phyloP scores from a whole-genome alignment of 2,329 filamentous ascomycete species.

The Myriosclerotinia scirpicola region DNA sequence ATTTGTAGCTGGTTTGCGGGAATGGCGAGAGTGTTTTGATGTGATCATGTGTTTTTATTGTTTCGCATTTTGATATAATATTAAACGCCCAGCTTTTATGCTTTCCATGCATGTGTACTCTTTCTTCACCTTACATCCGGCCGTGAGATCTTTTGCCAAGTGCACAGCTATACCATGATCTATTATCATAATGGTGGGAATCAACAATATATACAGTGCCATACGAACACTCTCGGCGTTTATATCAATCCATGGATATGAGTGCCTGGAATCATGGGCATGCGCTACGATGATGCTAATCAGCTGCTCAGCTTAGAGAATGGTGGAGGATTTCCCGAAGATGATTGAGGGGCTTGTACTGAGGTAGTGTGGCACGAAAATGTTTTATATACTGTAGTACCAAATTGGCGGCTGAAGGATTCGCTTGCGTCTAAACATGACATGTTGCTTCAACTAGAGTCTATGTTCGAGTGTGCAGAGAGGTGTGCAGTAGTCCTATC shows the following conservation, averaged over 20 bases:
- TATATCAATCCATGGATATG: not conserved
- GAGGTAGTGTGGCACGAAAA: not conserved
- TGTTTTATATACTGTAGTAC: not conserved
- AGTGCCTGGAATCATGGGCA: too few relatives aligned
- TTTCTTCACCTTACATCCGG: not conserved
- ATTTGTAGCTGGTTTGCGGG: too few relatives aligned
- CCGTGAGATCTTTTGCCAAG: not conserved
- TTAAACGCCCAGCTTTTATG: not conserved
- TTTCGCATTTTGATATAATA: not conserved
- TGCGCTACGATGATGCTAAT: not conserved
- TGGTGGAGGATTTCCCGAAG: not conserved
- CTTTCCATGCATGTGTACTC: not conserved
- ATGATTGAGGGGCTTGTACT: not conserved
- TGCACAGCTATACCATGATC: not conserved
- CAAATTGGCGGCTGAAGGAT: not conserved
- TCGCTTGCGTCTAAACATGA: not conserved
- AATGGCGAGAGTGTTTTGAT: too few relatives aligned
- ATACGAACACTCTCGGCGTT: not conserved
- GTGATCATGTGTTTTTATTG: not conserved
- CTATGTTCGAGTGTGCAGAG: not conserved
- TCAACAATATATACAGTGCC: not conserved
- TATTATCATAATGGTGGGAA: not conserved
- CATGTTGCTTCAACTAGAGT: not conserved
- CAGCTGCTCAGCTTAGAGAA: not conserved
- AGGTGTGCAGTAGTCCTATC: not conserved